A percentile compares a stretch with the other conserved stretches of the same genome.
phyloP scores from a whole-genome alignment of 2,329 filamentous ascomycete species.

The Colletotrichum cordylinicola region DNA sequence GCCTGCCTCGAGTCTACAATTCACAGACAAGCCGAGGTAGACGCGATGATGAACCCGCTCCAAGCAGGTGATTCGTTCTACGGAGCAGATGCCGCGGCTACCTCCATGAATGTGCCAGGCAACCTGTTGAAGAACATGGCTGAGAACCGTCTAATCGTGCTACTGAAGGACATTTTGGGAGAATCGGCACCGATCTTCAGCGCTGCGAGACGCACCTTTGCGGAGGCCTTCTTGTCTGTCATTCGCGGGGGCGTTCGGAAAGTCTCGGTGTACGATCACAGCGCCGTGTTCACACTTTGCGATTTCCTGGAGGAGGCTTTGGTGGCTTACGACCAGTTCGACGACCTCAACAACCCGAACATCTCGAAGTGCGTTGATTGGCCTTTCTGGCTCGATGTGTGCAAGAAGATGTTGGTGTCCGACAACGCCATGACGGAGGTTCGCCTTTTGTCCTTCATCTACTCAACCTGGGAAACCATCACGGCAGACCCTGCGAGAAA shows the following conservation, averaged over 20 bases:
- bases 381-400: constrained; percentile 86
- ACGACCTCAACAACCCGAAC: constrained; percentile 42
- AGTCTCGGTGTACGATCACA: constrained; percentile 82
- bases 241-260: constrained; percentile 77
- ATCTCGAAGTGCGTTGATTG: constrained; percentile 68
- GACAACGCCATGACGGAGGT: constrained; percentile 92
- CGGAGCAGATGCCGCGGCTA: constrained; percentile 69
- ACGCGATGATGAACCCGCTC: constrained; percentile 45
- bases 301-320: constrained; percentile 88
- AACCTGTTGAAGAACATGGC: constrained; percentile 83
- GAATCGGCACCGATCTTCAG: constrained; percentile 43
- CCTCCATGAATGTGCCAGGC: constrained; percentile 65
- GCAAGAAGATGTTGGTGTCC: constrained; percentile 78
- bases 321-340: constrained; percentile 60
- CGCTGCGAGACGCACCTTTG: constrained; percentile 71
- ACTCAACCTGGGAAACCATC: constrained; percentile 78
- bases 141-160: constrained; percentile 84
- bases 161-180: constrained; percentile 80
- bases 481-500: constrained; percentile 71
- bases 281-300: constrained; percentile 86
- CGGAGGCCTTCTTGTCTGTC: constrained; percentile 74
- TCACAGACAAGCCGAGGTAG: constrained; percentile 70
- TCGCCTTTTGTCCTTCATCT: constrained; percentile 82
- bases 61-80: constrained; percentile 50
- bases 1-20: constrained; percentile 82